Evolutionary conservation across 768 basidiomycete genomes (phyloP), one percentile per base, ranked within the genome.

Genomic region (Calvatia gigantea): DNA sequence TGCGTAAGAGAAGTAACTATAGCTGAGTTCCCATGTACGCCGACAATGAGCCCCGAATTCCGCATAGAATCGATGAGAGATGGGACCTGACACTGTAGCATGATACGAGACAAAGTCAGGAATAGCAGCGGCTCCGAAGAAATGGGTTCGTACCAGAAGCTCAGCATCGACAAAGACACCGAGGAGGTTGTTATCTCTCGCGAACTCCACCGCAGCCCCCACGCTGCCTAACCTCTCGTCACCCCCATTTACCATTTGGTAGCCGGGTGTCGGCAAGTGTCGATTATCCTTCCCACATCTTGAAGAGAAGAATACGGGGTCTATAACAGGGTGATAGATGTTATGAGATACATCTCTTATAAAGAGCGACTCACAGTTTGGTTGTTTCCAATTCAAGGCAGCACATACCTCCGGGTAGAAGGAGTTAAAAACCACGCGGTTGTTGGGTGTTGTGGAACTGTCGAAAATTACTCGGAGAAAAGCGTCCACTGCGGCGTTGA

Each of bases 361-460:
- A 53, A 39, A 15, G 21, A n/a, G 32, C 29, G 39, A 58, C 85
- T 71, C 73, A 93, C 96, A 98, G 69, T 98, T 98, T 11, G 96
- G 96, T 70, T 99, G 96, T 71, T 99, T 99, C 97, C 96, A 98
- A 65, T 99, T 98, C 53, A 98, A 70, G 14, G 91, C 87, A 6
- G 91, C 84, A 69, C 94, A 96, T 0, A 94, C 83, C 66, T 91
- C 86, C 7, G 95, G 91, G 45, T 89, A 88, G 69, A 91, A 98
- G 5, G 94, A 96, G 35, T 87, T 87, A 67, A 99, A 94, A n/a
- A 93, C 83, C 79, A 53, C 89, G 84, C 46, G 75, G 74, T 28
- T 76, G 77, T 27, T 82, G 82, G 25, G 76, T 67, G 47, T 73
- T 70, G 76, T 74, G 21, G 84, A 81, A 4, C 82, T 83, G 57